Evolutionary conservation across 2,329 filamentous ascomycete genomes (phyloP), one percentile per base, ranked within the genome.

Genomic region (Pseudogymnoascus sp.): DNA sequence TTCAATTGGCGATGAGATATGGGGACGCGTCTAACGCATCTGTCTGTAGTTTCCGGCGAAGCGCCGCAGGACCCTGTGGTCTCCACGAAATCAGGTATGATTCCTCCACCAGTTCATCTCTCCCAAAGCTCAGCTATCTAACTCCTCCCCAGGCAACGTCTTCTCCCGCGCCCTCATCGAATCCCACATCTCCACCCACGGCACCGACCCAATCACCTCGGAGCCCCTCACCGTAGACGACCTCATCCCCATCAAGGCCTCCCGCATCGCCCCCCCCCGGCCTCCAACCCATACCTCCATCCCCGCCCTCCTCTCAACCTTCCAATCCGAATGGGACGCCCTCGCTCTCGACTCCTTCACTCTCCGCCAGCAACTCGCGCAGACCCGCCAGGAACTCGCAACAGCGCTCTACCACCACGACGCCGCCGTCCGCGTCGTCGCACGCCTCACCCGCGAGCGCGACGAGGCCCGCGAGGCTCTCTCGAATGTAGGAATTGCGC

Each of bases 311-410:
- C 88, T 99, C 63, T 89, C 91, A 60, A 89, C 93, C 40, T 97
- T 99, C 76, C 95, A 99, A 76, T 96, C 96, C 75, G 95, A 99
- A 81, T 99, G 95, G 95, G 95, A 99, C 75, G 88, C 93, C 7
- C 79, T 97, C 49, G 91, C 93, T 11, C 81, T 97, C 37, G 95
- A 99, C 78, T 90, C 91, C 60, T 97, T 92, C 75, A 95, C 91
- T 69, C 79, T 97, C 65, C 89, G 90, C 77, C 90, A 97, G 75
- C 91, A 96, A 73, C 81, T 99, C 66, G 84, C 88, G 61, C 90
- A 96, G 74, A 96, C 93, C 43, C 84, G 93, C 68, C 93, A 97
- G 77, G 95, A 99, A 79, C 85, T 99, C 63, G 91, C 91, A 63
- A 95, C 91, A 1, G 91, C 95, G 0, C 82, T 99, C 23, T 99